Evolutionary conservation across 768 basidiomycete genomes (phyloP), one percentile per base, ranked within the genome.

Genomic region (Tulasnella sp.): DNA sequence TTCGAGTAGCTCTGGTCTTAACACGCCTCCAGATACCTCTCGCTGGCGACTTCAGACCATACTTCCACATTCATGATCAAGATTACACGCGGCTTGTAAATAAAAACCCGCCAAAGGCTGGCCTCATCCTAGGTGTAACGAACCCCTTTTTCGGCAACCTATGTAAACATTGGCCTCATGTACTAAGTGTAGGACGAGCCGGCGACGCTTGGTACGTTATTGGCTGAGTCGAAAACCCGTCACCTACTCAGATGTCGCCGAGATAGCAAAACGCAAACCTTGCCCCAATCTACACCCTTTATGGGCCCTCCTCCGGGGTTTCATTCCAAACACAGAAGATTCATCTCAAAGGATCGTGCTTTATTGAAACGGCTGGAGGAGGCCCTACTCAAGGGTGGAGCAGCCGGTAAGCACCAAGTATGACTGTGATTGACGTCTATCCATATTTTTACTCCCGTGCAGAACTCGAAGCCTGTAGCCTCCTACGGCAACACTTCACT

Each of bases 41-140:
- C 6, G 79, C 83, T 0, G 80, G 80, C 1, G 93, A 99, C 65
- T 80, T 89, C 63, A 78, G 94, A 7, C 94, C 94, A 0, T 99
- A 94, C 68, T 86, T 97, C 62, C 96, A 94, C 14, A 91, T 99
- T 63, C 94, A 97, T 67, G 94, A 97, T 64, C 77, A 77, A n/a
- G 92, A 96, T 59, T 81, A 84, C 61, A 63, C 75, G 2, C 65
- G 75, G 1, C 68, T 99, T 11, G 82, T 96, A 40, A 91, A 89
- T 66, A 82, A 82, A 60, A 78, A 86, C 29, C 78, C 82, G n/a
- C 89, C 87, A 0, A 81, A 81, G 67, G 69, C 82, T 0, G 90
- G 89, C 1, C 67, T 87, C 2, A 62, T 94, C 4, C 67, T 94
- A 2, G 88, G 91, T 7, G 85, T 89, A 7, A 94, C 91, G 1